phyloP scores from a whole-genome alignment of 2,329 filamentous ascomycete genomes.

The Myotisia sp. region DNA sequence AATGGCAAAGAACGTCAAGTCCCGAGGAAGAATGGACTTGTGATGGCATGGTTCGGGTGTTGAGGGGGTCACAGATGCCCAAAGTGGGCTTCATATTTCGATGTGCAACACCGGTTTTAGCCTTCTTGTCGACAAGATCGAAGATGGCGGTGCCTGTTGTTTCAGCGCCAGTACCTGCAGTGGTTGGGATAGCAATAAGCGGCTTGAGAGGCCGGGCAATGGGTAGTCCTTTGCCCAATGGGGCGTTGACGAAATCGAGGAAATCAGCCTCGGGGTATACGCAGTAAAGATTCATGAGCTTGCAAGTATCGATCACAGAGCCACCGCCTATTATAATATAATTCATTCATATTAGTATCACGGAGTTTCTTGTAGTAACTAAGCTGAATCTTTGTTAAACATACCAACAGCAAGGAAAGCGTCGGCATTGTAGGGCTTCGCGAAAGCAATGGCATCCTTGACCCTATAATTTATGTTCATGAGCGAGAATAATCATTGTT shows the following conservation, averaged over 20 bases:
- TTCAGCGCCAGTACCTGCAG: conserved; percentile 77
- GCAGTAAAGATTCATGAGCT: conserved; percentile 95
- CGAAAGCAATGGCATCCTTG: conserved; percentile 76
- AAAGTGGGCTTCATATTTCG: conserved; percentile 89
- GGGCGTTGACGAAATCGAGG: conserved; percentile 94
- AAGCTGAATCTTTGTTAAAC: too few relatives aligned
- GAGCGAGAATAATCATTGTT: neutral
- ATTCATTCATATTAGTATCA: too few relatives aligned
- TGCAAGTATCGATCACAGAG: conserved; percentile 94
- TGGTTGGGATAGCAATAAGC: conserved; percentile 71
- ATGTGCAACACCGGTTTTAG: conserved; percentile 93
- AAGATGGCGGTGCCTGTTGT: conserved; percentile 98
- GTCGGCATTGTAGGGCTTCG: conserved; percentile 66
- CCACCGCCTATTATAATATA: conserved; percentile 46
- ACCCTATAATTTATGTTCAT: conserved; percentile 41
- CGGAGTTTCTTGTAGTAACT: too few relatives aligned
- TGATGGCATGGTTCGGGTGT: conserved; percentile 89
- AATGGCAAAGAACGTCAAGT: conserved; percentile 88
- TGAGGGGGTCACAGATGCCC: conserved; percentile 72
- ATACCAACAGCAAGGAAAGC: conserved; percentile 78
- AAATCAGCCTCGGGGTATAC: conserved; percentile 86
- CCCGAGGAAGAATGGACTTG: conserved; percentile 86
- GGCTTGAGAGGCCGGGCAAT: conserved; percentile 58
- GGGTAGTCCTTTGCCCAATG: conserved; percentile 68
- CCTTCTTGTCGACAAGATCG: conserved; percentile 73